Conservation (phyloP, 768 basidiomycete genomes). For the Crassisporium funariophilum region DNA sequence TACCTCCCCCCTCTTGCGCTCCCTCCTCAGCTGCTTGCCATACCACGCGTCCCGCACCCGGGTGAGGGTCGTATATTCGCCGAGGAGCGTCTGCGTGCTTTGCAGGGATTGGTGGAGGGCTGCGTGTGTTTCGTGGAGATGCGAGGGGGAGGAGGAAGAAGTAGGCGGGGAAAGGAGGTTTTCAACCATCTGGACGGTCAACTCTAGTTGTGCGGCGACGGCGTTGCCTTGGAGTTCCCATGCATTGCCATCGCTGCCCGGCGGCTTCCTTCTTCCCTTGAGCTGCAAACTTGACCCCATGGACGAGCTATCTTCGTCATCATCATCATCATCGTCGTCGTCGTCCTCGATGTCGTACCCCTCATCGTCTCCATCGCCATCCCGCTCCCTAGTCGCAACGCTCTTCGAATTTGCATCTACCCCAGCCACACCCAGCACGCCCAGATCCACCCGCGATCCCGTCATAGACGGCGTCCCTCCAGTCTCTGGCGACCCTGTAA, state of each 20-base stretch:
- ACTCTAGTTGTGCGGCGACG: conserved; percentile 74
- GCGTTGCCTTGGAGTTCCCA: conserved; percentile 73
- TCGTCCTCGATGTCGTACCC: conserved; percentile 19
- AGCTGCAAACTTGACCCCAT: no score
- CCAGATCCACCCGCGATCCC: no score
- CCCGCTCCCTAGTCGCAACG: background rate
- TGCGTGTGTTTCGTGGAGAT: conserved; percentile 35
- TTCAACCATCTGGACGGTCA: conserved; percentile 65
- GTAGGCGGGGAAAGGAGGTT: conserved; percentile 38
- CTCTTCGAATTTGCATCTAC: no score
- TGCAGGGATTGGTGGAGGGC: conserved; percentile 43
- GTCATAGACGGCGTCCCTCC: no score
- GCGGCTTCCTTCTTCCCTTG: no score
- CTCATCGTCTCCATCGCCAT: conserved; percentile 5
- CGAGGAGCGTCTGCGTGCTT: conserved; percentile 41
- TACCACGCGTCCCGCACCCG: conserved; percentile 84
- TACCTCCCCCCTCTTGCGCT: conserved; percentile 61
- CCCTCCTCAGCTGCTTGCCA: conserved; percentile 61
- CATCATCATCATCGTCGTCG: conserved; percentile 40
- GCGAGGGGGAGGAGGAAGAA: conserved; percentile 29
- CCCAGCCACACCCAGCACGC: no score
- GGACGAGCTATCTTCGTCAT: conserved; percentile 39
- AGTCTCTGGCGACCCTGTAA: no score
- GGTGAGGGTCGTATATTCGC: conserved; percentile 69
- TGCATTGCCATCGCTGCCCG: no score